Conservation (phyloP, 805 yeast species). For the Cyberlindnera subsufficiens region DNA sequence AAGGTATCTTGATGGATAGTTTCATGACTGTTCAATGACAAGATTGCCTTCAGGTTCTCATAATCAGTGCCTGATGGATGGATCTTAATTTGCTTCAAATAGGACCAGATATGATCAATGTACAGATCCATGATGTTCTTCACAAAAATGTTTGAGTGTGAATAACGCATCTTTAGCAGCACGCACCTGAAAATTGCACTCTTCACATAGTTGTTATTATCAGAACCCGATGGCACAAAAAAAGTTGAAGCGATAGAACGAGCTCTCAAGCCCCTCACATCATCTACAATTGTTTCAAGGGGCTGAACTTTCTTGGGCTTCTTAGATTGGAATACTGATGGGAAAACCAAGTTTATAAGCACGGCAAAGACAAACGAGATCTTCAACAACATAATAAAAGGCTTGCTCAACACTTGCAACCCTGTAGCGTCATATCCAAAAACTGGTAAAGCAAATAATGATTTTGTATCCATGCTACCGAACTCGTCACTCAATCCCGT, state of each 20-base stretch:
- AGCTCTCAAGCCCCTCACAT: constrained; percentile 17
- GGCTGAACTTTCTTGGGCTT: not conserved
- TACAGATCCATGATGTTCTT: constrained; percentile 18
- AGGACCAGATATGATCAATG: constrained; percentile 23
- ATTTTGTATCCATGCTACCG: constrained; percentile 35
- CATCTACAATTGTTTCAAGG: constrained; percentile 7
- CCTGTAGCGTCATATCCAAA: constrained; percentile 27
- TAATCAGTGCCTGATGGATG: constrained; percentile 13
- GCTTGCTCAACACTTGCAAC: constrained; percentile 20
- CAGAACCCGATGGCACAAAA: constrained; percentile 7
- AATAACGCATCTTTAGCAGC: constrained; percentile 16
- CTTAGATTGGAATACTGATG: constrained; percentile 10
- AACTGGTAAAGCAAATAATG: constrained; percentile 44
- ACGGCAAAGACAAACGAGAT: constrained; percentile 23
- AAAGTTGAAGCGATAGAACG: constrained; percentile 15
- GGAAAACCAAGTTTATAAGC: constrained; percentile 21
- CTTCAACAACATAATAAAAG: constrained; percentile 24
- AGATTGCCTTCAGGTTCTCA: constrained; percentile 22
- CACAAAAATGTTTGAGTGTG: constrained; percentile 15
- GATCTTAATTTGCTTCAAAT: constrained; percentile 19
- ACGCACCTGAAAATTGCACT: constrained; percentile 22
- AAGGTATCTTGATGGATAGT: constrained; percentile 23
- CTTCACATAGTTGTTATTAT: constrained; percentile 17
- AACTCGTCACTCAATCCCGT: constrained; percentile 51
- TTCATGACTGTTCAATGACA: constrained; percentile 18